phyloP scores from a whole-genome alignment of 495 filamentous ascomycete species.

The Penicillium canariense region DNA sequence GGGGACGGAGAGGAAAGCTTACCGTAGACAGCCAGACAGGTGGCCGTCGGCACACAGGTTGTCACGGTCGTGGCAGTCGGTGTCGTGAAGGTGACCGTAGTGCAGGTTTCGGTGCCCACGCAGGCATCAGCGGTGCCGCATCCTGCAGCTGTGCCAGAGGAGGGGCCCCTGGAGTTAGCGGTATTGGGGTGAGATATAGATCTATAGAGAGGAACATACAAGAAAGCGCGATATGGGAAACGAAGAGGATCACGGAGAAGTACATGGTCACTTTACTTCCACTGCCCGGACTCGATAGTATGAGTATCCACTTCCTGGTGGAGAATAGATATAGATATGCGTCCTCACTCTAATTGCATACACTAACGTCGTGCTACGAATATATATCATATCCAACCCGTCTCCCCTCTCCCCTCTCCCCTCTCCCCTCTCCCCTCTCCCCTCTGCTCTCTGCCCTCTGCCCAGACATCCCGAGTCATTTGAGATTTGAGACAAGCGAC shows the following conservation, averaged over 20 bases:
- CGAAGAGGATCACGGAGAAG: conserved; percentile 4
- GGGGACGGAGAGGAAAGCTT: conserved; percentile 6
- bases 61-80: conserved; percentile 31
- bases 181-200: not conserved
- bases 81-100: conserved; percentile 29
- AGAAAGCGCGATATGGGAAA: conserved; percentile 9
- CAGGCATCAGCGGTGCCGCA: conserved; percentile 31
- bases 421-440: conserved; percentile 3
- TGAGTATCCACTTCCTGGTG: too few relatives aligned
- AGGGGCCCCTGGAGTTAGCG: not conserved
- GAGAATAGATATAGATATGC: too few relatives aligned
- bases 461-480: not conserved
- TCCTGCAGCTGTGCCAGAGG: conserved; percentile 4
- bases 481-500: not conserved
- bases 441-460: too few relatives aligned
- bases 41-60: conserved; percentile 32
- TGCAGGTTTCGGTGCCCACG: conserved; percentile 30
- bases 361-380: too few relatives aligned
- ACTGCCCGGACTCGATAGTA: too few relatives aligned
- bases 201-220: conserved; percentile 6
- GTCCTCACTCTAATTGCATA: too few relatives aligned
- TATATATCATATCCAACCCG: not conserved
- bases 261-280: conserved; percentile 7
- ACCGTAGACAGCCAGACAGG: conserved; percentile 35
- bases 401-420: not conserved